Evolutionary conservation across 2,329 filamentous ascomycete species (phyloP), one percentile per base, ranked within the genome.

Genomic region (Teratosphaeriaceae sp.): DNA sequence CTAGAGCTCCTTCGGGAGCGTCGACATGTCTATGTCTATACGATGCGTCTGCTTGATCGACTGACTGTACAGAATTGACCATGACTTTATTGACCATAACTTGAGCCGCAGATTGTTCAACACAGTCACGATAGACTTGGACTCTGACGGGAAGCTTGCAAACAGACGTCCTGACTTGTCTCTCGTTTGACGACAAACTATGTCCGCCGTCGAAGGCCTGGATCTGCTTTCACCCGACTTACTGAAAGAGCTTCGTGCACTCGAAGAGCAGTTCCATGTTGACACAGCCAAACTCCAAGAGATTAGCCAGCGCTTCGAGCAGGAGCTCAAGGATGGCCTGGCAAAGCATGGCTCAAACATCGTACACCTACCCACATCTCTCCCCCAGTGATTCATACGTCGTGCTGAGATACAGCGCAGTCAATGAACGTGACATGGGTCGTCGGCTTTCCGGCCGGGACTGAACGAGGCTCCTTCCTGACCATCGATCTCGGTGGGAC

Each of bases 401-500:
- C n/a, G 6, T 18, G n/a, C 8, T 13, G 27, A 35, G 23, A 44
- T 37, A 27, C 23, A n/a, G n/a, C 16, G 35, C 55, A 94, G 87
- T 90, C 90, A 50, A 97, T 97, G 90, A 96, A 95, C 68, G 85
- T 90, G 45, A 96, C 90, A 46, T 97, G 90, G 90, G 89, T 94
- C 48, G 88, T 96, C 81, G 80, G 80, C 38, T 89, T 87, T 65
- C 90, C 90, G 29, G 84, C 85, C 61, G 90, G 90, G 52, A 65
- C 89, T 55, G 90, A 96, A 67, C 85, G 81, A 3, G 90, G 90
- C 50, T 90, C 83, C 20, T 96, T 81, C 65, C 75, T 97, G 37
- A 89, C 90, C 49, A 75, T 97, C 41, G 90, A 97, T 62, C 94
- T 97, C 85, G 90, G 90, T 48, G 90, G 90, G 58, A 97, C 90